phyloP scores from a whole-genome alignment of 2,329 filamentous ascomycete genomes.

The Diplocarpon mali region DNA sequence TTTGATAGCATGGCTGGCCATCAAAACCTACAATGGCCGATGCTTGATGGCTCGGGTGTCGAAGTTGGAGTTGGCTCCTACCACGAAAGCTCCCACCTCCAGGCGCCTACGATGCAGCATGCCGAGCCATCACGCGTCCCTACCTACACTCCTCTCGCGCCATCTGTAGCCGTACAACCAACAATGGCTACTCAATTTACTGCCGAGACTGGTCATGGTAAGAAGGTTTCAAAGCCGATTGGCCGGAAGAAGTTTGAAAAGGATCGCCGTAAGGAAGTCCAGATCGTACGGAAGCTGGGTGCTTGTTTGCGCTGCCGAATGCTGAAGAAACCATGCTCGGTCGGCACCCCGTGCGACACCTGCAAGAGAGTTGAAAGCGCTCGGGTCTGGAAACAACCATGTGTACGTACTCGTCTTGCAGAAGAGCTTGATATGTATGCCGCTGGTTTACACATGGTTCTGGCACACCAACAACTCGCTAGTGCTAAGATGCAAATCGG shows the following conservation, averaged over 20 bases:
- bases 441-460: conserved; percentile 50
- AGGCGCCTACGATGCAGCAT: conserved; percentile 4
- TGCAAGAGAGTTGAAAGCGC: conserved; percentile 53
- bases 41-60: conserved; percentile 16
- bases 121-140: conserved; percentile 9
- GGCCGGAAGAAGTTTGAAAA: conserved; percentile 47
- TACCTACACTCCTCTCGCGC: conserved; percentile 10
- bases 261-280: conserved; percentile 50
- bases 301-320: conserved; percentile 57
- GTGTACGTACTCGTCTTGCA: conserved; percentile 49
- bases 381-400: conserved; percentile 54
- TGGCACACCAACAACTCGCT: conserved; percentile 49
- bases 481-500: conserved; percentile 39
- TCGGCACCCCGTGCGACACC: conserved; percentile 49
- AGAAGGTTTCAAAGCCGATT: conserved; percentile 29
- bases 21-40: conserved; percentile 20
- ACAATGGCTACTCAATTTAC: conserved; percentile 25
- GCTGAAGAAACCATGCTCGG: conserved; percentile 55
- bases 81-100: conserved; percentile 2
- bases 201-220: conserved; percentile 26
- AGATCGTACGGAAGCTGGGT: conserved; percentile 52
- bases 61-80: not conserved
- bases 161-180: conserved; percentile 17
- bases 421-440: conserved; percentile 53
- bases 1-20: conserved; percentile 14